A percentile compares a stretch with the other conserved stretches of the same genome.
Evolutionary conservation across 129 eudicot species (phyloP).

Genomic region (Tagetes patula): DNA sequence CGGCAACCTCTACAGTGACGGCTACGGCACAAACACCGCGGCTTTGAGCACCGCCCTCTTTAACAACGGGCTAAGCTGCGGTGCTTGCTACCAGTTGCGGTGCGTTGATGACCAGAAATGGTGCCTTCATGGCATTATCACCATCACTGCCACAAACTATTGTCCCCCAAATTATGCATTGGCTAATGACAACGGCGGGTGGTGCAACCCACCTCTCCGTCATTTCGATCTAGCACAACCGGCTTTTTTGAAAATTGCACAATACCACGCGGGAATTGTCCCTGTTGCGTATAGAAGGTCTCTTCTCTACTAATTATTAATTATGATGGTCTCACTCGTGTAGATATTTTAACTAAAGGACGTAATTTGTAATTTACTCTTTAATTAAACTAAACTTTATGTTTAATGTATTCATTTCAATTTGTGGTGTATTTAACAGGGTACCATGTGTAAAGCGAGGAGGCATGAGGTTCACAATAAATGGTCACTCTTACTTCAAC

Average conservation of each 20-base stretch:
- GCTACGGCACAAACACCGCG: conserved; percentile 66
- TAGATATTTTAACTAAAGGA: too few species aligned
- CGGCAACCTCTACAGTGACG: conserved; percentile 65
- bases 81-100: conserved; percentile 56
- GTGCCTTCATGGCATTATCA: conserved; percentile 52
- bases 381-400: too few species aligned
- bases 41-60: conserved; percentile 61
- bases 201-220: conserved; percentile 77
- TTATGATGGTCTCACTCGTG: too few species aligned
- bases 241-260: conserved; percentile 56
- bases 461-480: conserved; percentile 69
- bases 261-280: conserved; percentile 65
- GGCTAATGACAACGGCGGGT: conserved; percentile 67
- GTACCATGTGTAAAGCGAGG: conserved; percentile 72
- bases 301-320: too few species aligned
- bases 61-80: conserved; percentile 58
- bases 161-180: conserved; percentile 72
- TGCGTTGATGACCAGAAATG: conserved; percentile 53
- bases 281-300: conserved; percentile 62
- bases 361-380: too few species aligned
- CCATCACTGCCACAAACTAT: conserved; percentile 69
- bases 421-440: conserved; percentile 27
- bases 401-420: not conserved
- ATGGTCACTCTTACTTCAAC: conserved; percentile 74
- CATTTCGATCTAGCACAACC: conserved; percentile 70